Base-by-base conservation (phyloP, 495 filamentous ascomycete species). In the Pseudotulostoma volvatum region DNA sequence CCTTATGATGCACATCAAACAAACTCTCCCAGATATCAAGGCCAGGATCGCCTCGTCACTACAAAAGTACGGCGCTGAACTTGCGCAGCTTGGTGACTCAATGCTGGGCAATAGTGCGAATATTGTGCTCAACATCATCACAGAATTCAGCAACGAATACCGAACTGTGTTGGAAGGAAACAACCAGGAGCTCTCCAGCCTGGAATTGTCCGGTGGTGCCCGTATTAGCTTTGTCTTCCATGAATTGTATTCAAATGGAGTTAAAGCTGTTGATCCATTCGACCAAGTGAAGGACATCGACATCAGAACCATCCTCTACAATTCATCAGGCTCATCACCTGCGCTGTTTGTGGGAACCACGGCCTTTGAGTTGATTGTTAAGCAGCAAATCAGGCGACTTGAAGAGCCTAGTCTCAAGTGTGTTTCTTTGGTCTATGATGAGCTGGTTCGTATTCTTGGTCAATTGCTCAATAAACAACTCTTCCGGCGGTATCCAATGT, bases 1-100 rank as follows among this genome's bases (percentile, higher is more conserved):
- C 59, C 73, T 99, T 42, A 96, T 96, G 90, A 99, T 96, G 90
- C 90, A 99, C 67, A 99, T 99, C 67, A 99, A 99, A 61, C 90
- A 99, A 66, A 99, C 90, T 4, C 73, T 99, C 8, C 90, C 90
- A 18, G 90, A 99, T 54, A 99, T 99, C 67, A 99, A 96, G 60
- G 80, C 78, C 13, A 81, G 92, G 43, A 99, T 99, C 52, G 73
- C 81, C 8, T 77, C 81, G 41, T 93, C 86, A 23, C 73, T 99
- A 35, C 81, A 87, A 51, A 96, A 96, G 49, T 99, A 99, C 57
- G 67, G 69, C 2, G 60, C 76, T 25, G 92, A 99, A 57, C 72
- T 99, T 15, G 56, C 67, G 20, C 70, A 77, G 38, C 70, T 99
- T 14, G 92, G 92, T 16, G 90, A 95, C 45, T 94, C 87, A 4